These are phyloP conservation scores for Ogataea ganodermae DNA, from an alignment of 805 yeast genomes.

Conservation along the genomic window DNA sequence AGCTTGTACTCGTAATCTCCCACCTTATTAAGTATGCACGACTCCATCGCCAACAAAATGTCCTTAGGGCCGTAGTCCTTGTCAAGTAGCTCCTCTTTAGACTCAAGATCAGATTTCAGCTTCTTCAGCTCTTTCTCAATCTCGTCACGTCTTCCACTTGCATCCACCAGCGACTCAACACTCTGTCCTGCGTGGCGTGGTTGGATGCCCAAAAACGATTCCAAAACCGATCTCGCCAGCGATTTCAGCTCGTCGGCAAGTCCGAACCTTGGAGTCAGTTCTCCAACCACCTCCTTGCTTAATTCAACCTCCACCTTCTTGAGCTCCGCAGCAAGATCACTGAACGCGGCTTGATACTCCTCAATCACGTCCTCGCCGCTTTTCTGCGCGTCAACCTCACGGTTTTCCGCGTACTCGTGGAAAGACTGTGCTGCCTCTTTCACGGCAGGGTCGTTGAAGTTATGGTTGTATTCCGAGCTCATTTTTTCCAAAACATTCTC, in stretches of 20 bases:
- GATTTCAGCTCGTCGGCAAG: not conserved
- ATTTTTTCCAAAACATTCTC: slow-evolving; percentile 52
- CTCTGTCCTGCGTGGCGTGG: slow-evolving; percentile 3
- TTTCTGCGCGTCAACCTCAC: slow-evolving; percentile 20
- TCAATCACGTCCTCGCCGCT: not conserved
- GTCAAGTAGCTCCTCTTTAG: slow-evolving; percentile 11
- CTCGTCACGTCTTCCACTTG: slow-evolving; percentile 12
- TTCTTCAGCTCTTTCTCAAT: slow-evolving; percentile 26
- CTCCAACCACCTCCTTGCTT: not conserved
- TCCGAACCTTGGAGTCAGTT: not conserved
- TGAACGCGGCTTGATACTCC: slow-evolving; percentile 9
- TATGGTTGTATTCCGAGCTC: slow-evolving; percentile 67
- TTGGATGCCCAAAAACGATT: slow-evolving; percentile 27
- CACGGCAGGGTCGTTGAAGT: slow-evolving; percentile 85
- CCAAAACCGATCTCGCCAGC: slow-evolving; percentile 14
- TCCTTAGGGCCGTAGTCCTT: slow-evolving; percentile 60
- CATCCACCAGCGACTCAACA: slow-evolving; percentile 10
- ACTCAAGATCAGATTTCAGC: slow-evolving; percentile 19
- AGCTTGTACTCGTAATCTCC: slow-evolving; percentile 74
- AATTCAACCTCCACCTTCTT: slow-evolving; percentile 2
- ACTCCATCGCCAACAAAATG: slow-evolving; percentile 55
- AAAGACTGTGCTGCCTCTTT: slow-evolving; percentile 64
- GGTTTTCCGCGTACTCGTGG: slow-evolving; percentile 49
- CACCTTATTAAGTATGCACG: slow-evolving; percentile 47
- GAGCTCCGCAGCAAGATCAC: slow-evolving; percentile 10